phyloP scores from a whole-genome alignment of 2,329 filamentous ascomycete genomes.

The Phoma sp. region DNA sequence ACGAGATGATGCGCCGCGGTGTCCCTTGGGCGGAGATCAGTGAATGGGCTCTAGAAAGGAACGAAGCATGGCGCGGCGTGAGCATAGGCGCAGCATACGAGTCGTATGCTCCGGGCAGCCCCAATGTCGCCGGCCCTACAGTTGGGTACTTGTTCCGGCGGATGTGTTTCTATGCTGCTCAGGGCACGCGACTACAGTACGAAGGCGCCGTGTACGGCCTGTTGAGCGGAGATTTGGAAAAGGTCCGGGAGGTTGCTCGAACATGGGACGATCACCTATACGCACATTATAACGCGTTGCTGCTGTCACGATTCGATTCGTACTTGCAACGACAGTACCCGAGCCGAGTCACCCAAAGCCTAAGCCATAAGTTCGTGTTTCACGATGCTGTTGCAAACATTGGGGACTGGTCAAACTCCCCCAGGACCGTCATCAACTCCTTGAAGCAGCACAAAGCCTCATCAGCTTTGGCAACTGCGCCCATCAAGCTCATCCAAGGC shows the following conservation, averaged over 20 bases:
- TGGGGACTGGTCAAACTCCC: conserved; percentile 62
- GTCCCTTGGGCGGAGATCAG: conserved; percentile 75
- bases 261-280: conserved; percentile 89
- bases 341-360: conserved; percentile 59
- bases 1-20: conserved; percentile 89
- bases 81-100: conserved; percentile 76
- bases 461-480: conserved; percentile 65
- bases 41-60: conserved; percentile 85
- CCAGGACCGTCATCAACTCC: conserved; percentile 63
- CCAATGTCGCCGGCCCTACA: conserved; percentile 48
- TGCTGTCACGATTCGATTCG: conserved; percentile 79
- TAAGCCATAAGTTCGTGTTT: conserved; percentile 66
- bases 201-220: conserved; percentile 91
- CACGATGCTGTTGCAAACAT: conserved; percentile 72
- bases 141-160: conserved; percentile 71
- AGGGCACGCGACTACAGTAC: conserved; percentile 74
- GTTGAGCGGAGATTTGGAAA: conserved; percentile 82
- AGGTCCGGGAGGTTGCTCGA: conserved; percentile 77
- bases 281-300: conserved; percentile 83
- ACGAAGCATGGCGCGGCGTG: conserved; percentile 88
- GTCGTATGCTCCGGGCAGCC: conserved; percentile 50
- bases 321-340: conserved; percentile 67
- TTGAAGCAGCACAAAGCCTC: conserved; percentile 66
- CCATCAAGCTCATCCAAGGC: conserved; percentile 78
- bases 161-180: conserved; percentile 77